Percentiles rank a stretch among this genome's conserved stretches.
Conservation (phyloP, 108 stramenopile species). For the Nitzschia sp. region DNA sequence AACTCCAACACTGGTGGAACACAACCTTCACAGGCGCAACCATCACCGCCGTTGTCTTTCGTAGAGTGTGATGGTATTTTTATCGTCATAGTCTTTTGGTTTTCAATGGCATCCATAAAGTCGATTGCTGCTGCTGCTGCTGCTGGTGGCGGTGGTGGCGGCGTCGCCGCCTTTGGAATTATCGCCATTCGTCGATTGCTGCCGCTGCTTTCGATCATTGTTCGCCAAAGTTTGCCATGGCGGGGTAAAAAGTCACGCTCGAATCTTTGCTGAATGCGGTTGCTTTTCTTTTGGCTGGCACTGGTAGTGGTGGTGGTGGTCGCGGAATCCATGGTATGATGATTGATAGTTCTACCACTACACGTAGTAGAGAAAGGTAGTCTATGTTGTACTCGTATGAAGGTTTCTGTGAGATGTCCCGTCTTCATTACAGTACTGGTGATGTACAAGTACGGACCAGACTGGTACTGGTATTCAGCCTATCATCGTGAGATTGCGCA, state of each 20-base stretch:
- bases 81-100: neutral
- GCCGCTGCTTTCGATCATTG: conserved; percentile 34
- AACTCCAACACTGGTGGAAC: conserved; percentile 17
- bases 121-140: neutral
- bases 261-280: conserved; percentile 16
- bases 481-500: too few species aligned
- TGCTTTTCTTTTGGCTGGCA: neutral
- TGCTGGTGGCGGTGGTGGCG: neutral
- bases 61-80: neutral
- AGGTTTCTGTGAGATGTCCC: too few species aligned
- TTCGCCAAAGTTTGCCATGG: conserved; percentile 57
- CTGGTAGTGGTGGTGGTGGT: neutral
- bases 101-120: conserved; percentile 24
- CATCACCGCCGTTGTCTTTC: conserved; percentile 4
- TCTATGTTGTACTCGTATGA: too few species aligned
- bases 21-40: conserved; percentile 22
- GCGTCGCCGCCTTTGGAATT: too few species aligned
- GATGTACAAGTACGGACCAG: too few species aligned
- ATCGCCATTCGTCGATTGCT: too few species aligned
- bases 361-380: too few species aligned
- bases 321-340: too few species aligned
- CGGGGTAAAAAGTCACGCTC: conserved; percentile 46
- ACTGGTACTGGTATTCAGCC: too few species aligned
- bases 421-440: too few species aligned
- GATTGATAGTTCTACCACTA: too few species aligned